These are phyloP conservation scores for Galerina marginata DNA, from an alignment of 768 basidiomycete species.

Conservation along the genomic window DNA sequence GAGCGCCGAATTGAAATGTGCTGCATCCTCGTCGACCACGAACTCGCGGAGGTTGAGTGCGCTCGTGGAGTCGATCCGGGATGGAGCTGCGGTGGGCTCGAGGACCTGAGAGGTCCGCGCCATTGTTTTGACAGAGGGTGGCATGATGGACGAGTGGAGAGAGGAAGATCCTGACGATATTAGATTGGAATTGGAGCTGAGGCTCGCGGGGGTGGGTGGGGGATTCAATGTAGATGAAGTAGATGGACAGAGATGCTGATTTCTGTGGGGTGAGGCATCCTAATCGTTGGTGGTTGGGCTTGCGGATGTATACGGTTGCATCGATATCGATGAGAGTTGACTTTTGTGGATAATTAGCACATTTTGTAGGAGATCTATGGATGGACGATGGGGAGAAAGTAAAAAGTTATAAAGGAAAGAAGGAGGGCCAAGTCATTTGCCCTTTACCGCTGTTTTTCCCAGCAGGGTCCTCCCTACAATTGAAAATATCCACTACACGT, in stretches of 20 bases:
- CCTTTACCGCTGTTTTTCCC: slow-evolving; percentile 12
- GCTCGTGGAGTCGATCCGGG: slow-evolving; percentile 11
- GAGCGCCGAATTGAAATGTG: slow-evolving; percentile 14
- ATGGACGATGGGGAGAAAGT: slow-evolving; percentile 18
- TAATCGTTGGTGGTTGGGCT: slow-evolving; percentile 1
- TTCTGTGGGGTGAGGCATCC: slow-evolving; percentile 2
- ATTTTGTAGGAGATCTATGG: slow-evolving; percentile 22
- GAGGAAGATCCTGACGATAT: neutral
- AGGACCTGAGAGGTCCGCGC: slow-evolving; percentile 7
- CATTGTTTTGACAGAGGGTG: slow-evolving; percentile 20
- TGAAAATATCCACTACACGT: slow-evolving; percentile 21
- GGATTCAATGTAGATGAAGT: neutral
- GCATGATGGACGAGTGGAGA: slow-evolving; percentile 5
- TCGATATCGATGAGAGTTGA: slow-evolving; percentile 22
- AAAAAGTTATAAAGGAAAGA: slow-evolving; percentile 13
- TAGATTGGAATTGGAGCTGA: neutral
- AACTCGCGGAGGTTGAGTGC: slow-evolving; percentile 26
- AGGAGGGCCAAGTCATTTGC: slow-evolving; percentile 3
- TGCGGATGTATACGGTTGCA: slow-evolving; percentile 4
- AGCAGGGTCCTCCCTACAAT: slow-evolving; percentile 5
- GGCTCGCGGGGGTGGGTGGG: neutral
- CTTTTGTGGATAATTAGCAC: slow-evolving; percentile 7
- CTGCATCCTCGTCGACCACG: slow-evolving; percentile 27
- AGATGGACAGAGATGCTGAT: neutral
- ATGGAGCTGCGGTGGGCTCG: slow-evolving; percentile 7